Conservation (phyloP, 352 stramenopile species). For the Globisporangium ultimum region DNA sequence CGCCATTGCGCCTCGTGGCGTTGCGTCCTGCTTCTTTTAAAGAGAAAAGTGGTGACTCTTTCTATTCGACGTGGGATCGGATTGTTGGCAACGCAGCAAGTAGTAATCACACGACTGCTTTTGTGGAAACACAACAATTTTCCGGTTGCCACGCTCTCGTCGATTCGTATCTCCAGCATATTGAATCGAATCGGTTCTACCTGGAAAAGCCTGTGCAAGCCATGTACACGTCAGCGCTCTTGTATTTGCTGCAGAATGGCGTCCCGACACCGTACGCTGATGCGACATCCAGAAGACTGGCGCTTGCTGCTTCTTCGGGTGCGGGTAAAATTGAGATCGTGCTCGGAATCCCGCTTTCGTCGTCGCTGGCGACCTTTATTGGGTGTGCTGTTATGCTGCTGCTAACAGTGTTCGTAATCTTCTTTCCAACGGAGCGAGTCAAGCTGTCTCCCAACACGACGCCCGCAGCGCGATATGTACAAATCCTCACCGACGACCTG, state of each 20-base stretch:
- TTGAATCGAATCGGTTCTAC: conserved; percentile 44
- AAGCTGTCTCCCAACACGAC: conserved; percentile 24
- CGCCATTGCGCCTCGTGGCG: too few species aligned
- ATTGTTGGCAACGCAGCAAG: neutral
- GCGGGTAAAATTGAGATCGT: conserved; percentile 42
- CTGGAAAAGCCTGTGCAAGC: conserved; percentile 35
- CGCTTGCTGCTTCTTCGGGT: conserved; percentile 12
- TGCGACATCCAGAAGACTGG: neutral
- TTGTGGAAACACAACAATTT: too few species aligned
- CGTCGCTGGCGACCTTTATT: conserved; percentile 37
- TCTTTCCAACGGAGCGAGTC: conserved; percentile 31
- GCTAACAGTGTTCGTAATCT: conserved; percentile 21
- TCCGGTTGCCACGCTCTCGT: conserved; percentile 35
- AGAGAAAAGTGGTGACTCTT: too few species aligned
- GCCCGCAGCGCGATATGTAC: conserved; percentile 26
- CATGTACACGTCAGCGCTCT: conserved; percentile 48
- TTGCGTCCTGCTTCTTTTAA: too few species aligned
- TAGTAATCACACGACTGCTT: neutral
- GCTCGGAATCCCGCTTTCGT: conserved; percentile 36
- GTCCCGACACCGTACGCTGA: neutral
- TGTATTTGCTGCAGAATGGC: conserved; percentile 44
- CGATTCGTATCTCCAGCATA: conserved; percentile 43
- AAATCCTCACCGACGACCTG: conserved; percentile 17
- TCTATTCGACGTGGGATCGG: too few species aligned
- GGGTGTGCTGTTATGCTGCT: conserved; percentile 32